Conservation (phyloP, 2,329 filamentous ascomycete genomes). For the Stemphylium beticola region DNA sequence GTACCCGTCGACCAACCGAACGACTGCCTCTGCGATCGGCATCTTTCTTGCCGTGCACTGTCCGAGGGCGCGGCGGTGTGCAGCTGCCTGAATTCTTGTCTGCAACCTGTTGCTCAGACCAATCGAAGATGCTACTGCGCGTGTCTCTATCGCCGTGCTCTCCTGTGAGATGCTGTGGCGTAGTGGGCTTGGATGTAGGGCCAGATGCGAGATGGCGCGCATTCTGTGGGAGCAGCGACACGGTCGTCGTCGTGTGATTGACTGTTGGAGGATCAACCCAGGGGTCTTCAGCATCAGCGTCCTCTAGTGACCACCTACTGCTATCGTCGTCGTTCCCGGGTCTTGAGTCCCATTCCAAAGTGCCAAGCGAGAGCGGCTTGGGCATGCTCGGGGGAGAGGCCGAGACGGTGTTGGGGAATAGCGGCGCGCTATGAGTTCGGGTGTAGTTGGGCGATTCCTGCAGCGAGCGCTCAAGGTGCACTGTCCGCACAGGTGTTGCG, state of each 20-base stretch:
- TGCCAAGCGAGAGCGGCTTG: slow-evolving; percentile 50
- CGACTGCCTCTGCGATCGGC: slow-evolving; percentile 74
- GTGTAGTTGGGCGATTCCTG: slow-evolving; percentile 46
- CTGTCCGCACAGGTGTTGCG: slow-evolving; percentile 55
- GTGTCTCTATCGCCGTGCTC: slow-evolving; percentile 51
- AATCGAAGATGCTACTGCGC: slow-evolving; percentile 76
- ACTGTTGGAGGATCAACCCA: slow-evolving; percentile 49
- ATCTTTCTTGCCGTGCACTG: slow-evolving; percentile 78
- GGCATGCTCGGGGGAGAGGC: slow-evolving; percentile 56
- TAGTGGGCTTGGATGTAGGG: slow-evolving; percentile 47
- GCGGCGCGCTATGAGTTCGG: slow-evolving; percentile 39
- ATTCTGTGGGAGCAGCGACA: slow-evolving; percentile 42
- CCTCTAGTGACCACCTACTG: slow-evolving; percentile 52
- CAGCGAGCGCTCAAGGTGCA: slow-evolving; percentile 46
- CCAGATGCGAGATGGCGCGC: slow-evolving; percentile 37
- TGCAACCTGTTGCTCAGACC: slow-evolving; percentile 70
- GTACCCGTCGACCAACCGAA: slow-evolving; percentile 68
- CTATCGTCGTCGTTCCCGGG: slow-evolving; percentile 48
- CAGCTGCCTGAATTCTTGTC: slow-evolving; percentile 67
- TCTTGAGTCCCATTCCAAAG: slow-evolving; percentile 49
- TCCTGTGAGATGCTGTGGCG: slow-evolving; percentile 46
- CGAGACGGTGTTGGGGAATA: slow-evolving; percentile 49
- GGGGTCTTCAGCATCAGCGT: slow-evolving; percentile 45
- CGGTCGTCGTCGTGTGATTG: slow-evolving; percentile 40
- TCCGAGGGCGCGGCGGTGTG: slow-evolving; percentile 70